Percentiles rank a stretch among this genome's conserved stretches.
These are phyloP conservation scores for Didymella lethalis DNA, from an alignment of 2,329 filamentous ascomycete species.

Conservation along the genomic window DNA sequence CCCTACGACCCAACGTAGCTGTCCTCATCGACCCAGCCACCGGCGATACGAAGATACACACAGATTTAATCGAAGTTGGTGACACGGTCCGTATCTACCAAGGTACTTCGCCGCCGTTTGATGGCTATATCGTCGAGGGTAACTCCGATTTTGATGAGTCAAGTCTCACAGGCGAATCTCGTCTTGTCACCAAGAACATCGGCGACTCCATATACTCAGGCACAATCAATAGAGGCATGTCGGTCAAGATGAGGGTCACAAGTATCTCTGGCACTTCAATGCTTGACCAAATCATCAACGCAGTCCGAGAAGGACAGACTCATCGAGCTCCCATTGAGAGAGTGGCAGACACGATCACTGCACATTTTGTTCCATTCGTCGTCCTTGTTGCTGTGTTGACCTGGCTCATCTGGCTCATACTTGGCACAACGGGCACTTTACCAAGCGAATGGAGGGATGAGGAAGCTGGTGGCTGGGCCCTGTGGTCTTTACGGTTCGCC, in stretches of 20 bases:
- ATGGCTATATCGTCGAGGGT: constrained; percentile 68
- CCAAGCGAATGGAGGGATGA: constrained; percentile 64
- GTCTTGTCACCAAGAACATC: constrained; percentile 67
- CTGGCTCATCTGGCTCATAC: constrained; percentile 74
- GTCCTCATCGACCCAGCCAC: constrained; percentile 65
- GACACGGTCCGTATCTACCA: constrained; percentile 73
- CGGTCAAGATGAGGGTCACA: constrained; percentile 70
- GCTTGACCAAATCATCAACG: constrained; percentile 80
- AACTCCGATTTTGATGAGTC: constrained; percentile 84
- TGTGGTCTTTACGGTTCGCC: constrained; percentile 81
- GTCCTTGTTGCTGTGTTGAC: constrained; percentile 73
- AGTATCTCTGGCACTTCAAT: constrained; percentile 73
- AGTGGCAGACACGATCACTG: constrained; percentile 74
- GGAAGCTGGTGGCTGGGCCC: constrained; percentile 69
- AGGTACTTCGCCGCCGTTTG: constrained; percentile 83
- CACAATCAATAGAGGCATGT: constrained; percentile 74
- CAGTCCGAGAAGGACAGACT: constrained; percentile 79
- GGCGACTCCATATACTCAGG: constrained; percentile 75
- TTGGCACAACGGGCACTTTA: constrained; percentile 67
- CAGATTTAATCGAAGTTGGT: constrained; percentile 69
- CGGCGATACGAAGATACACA: constrained; percentile 58
- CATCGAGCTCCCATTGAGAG: constrained; percentile 78
- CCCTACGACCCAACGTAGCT: constrained; percentile 79
- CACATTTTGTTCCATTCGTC: constrained; percentile 79
- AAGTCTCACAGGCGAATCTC: constrained; percentile 82